These are phyloP conservation scores for Cryptococcus maquisensis DNA, from an alignment of 1,284 basidiomycete species.

Conservation along the genomic window DNA sequence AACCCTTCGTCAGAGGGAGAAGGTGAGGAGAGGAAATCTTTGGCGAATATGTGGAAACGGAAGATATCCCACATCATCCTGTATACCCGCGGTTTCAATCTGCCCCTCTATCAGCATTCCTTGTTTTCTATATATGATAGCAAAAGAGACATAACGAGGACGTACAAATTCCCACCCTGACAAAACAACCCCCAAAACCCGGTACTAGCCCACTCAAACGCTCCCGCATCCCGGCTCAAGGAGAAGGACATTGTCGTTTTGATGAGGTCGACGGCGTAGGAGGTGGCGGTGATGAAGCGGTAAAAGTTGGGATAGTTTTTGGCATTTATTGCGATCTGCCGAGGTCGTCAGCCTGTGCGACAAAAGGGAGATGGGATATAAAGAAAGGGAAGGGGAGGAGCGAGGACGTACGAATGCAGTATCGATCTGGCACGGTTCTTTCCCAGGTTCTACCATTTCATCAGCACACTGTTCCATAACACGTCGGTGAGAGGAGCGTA, in stretches of 20 bases:
- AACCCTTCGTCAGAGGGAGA: conserved; percentile 24
- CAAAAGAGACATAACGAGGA: neutral
- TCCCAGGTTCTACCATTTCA: conserved; percentile 40
- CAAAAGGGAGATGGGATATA: neutral
- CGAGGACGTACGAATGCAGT: conserved; percentile 52
- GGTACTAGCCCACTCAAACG: conserved; percentile 69
- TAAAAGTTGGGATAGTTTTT: conserved; percentile 75
- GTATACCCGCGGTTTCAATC: conserved; percentile 64
- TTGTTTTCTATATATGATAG: neutral
- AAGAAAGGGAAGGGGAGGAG: conserved; percentile 34
- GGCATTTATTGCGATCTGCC: conserved; percentile 70
- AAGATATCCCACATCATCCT: conserved; percentile 69
- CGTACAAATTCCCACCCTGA: conserved; percentile 55
- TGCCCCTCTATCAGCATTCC: conserved; percentile 7
- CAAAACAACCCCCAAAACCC: conserved; percentile 61
- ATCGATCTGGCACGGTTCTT: conserved; percentile 58
- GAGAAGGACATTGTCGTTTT: conserved; percentile 73
- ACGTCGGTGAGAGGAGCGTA: conserved; percentile 5
- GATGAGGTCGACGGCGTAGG: conserved; percentile 53
- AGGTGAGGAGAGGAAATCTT: conserved; percentile 33
- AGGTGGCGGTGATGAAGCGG: conserved; percentile 57
- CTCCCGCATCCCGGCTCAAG: conserved; percentile 62
- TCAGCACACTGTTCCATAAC: too few relatives aligned
- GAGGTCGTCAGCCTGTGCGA: neutral
- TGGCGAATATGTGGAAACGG: conserved; percentile 67